Conservation (phyloP, 257 asterid genomes). For the Coffea canephora region DNA sequence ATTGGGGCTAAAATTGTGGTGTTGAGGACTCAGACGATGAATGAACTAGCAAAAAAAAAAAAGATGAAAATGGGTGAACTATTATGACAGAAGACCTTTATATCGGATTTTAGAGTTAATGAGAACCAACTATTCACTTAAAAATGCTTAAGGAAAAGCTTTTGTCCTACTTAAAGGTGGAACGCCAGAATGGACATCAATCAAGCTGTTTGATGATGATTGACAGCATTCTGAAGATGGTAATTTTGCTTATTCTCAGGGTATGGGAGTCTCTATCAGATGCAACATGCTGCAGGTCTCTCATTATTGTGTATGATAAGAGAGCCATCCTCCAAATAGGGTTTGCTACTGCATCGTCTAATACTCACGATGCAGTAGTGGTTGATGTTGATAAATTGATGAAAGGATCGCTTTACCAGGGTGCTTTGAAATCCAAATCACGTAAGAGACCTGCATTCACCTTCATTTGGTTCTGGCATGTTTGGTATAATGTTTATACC, state of each 20-base stretch:
- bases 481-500: conserved; percentile 3
- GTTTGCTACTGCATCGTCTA: conserved; percentile 50
- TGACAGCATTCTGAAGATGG: neutral
- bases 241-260: conserved; percentile 47
- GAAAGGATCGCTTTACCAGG: conserved; percentile 73
- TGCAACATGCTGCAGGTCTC: conserved; percentile 83
- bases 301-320: conserved; percentile 68
- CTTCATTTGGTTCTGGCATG: conserved; percentile 20
- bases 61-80: neutral
- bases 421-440: conserved; percentile 63
- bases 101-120: neutral
- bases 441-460: conserved; percentile 49
- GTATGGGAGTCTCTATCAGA: conserved; percentile 84
- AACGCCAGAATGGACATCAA: neutral
- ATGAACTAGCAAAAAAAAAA: neutral
- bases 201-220: neutral
- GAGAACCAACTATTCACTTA: neutral
- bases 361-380: conserved; percentile 40
- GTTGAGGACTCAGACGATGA: neutral
- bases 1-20: neutral
- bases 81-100: neutral
- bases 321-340: conserved; percentile 81
- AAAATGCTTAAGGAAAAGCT: neutral
- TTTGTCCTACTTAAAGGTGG: neutral
- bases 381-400: conserved; percentile 59